Conservation (phyloP, 306 rosid genomes). For the Trichosanthes cucumerina region DNA sequence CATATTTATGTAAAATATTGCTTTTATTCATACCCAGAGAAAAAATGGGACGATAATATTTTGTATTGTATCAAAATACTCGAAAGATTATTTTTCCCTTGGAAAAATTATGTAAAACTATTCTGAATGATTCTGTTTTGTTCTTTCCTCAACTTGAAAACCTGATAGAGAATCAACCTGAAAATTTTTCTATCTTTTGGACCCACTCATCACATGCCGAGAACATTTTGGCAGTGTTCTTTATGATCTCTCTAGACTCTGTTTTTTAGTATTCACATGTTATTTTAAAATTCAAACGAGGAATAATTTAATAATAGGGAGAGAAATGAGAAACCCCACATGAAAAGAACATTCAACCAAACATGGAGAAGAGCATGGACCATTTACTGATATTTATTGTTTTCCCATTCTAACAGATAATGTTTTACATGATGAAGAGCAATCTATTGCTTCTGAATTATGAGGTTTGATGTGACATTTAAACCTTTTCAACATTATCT, state of each 20-base stretch:
- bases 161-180: neutral
- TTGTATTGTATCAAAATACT: neutral
- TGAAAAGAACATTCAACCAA: slow-evolving; percentile 1
- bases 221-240: slow-evolving; percentile 6
- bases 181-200: neutral
- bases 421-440: neutral
- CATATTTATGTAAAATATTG: slow-evolving; percentile 8
- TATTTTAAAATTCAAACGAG: neutral
- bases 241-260: neutral
- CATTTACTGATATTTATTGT: neutral
- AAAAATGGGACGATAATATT: neutral
- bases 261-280: neutral
- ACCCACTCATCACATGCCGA: slow-evolving; percentile 1
- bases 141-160: neutral
- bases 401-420: neutral
- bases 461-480: neutral
- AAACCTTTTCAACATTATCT: neutral
- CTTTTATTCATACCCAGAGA: neutral
- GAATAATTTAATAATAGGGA: slow-evolving; percentile 2
- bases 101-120: neutral
- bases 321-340: slow-evolving; percentile 5
- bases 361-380: neutral
- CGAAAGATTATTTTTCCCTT: neutral
- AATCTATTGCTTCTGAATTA: neutral
- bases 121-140: neutral